These are phyloP conservation scores for Phytophthora idaei DNA, from an alignment of 352 stramenopile species.

Conservation along the genomic window DNA sequence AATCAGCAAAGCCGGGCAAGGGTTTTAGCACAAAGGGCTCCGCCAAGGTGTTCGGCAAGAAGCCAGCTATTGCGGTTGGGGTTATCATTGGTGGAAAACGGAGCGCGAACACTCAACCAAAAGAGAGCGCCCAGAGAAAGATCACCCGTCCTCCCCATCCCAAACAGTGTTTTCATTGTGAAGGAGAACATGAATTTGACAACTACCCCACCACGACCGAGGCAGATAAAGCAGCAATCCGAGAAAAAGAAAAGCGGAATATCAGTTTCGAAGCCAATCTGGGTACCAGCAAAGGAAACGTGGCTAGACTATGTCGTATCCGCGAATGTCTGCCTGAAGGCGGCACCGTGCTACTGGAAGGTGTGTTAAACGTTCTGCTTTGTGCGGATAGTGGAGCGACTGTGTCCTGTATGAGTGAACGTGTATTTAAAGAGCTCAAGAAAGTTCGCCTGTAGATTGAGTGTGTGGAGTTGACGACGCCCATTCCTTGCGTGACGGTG, in stretches of 20 bases:
- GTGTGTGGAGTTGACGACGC: conserved; percentile 5
- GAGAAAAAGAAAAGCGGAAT: neutral
- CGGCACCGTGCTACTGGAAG: conserved; percentile 8
- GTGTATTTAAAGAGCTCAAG: conserved; percentile 2
- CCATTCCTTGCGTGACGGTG: neutral
- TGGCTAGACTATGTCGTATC: conserved; percentile 7
- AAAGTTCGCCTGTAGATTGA: neutral
- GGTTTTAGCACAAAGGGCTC: neutral
- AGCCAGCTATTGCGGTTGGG: neutral
- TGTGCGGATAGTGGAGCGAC: conserved; percentile 10
- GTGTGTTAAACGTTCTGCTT: conserved; percentile 3
- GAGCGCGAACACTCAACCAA: neutral
- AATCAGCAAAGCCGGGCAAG: neutral
- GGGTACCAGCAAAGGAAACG: neutral
- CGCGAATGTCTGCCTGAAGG: conserved; percentile 8
- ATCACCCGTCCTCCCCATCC: neutral
- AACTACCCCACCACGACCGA: conserved; percentile 15
- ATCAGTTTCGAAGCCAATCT: neutral
- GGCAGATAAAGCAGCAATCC: conserved; percentile 15
- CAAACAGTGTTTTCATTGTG: conserved; percentile 13
- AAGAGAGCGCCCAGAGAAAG: neutral
- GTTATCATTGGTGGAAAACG: neutral
- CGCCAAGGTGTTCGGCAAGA: conserved; percentile 1
- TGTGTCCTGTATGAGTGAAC: conserved; percentile 8
- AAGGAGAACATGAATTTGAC: conserved; percentile 11